Evolutionary conservation across 164 flowering plant species (phyloP), one percentile per base, ranked within the genome.

Genomic region (Euptelea pleiosperma): DNA sequence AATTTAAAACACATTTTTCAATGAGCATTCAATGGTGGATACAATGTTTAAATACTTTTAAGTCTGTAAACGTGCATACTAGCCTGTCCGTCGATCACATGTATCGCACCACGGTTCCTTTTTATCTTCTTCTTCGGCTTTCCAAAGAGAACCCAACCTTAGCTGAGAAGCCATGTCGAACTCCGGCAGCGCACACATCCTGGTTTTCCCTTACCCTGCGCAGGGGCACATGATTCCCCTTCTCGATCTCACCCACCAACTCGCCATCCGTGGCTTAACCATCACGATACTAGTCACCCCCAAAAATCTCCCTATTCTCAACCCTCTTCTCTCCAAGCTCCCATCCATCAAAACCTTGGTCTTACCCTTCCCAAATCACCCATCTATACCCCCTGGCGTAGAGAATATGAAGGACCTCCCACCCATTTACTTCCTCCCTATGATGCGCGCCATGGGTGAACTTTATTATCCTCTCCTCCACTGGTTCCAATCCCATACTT

Each of bases 171-270:
- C n/a, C 30, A 15, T 0, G 33, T 10, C n/a, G 36, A 8, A 41
- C 31, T 16, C 49, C 64, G 47, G 29, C 65, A 11, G 45, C 52
- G 12, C n/a, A n/a, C 89, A 81, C 66, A 39, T 84, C 16, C 69
- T 82, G 35, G 73, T 82, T 22, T 70, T 86, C 18, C 94, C 87
- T 0, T 81, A 58, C 70, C 82, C 87, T 19, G 82, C 89, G 0
- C 83, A 80, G 68, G 94, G 94, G 44, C 89, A 86, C 74, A 72
- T 73, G n/a, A n/a, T n/a, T n/a, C n/a, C n/a, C n/a, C n/a, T n/a
- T n/a, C n/a, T n/a, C n/a, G n/a, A n/a, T n/a, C n/a, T n/a, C n/a
- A n/a, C n/a, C n/a, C n/a, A n/a, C n/a, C n/a, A n/a, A n/a, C n/a
- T n/a, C n/a, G n/a, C n/a, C n/a, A n/a, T n/a, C n/a, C n/a, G n/a